Evolutionary conservation across 2,329 filamentous ascomycete species (phyloP), one percentile per base, ranked within the genome.

Genomic region (Tolypocladium nubicola): DNA sequence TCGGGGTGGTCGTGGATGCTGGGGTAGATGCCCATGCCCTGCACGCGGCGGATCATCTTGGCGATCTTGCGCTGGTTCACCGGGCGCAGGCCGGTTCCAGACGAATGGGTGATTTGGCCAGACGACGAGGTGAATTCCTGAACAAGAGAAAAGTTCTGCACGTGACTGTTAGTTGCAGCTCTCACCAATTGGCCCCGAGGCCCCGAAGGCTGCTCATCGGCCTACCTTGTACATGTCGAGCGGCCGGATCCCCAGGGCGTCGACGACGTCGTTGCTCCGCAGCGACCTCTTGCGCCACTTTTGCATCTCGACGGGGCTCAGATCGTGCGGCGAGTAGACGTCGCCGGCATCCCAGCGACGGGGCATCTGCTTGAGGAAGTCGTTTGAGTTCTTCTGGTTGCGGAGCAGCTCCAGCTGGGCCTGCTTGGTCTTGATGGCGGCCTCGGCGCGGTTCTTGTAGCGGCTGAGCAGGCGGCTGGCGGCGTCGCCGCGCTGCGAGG

Each of bases 61-160:
- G 93, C 89, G 69, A 99, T 85, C 75, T 88, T 91, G 64, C 94
- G 82, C 77, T 99, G 94, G 77, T 97, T 97, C 63, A 89, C 87
- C 3, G 89, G 88, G 58, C 90, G 82, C 60, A 99, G 77, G 16
- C 90, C 90, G 0, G 92, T 97, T 30, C 86, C 77, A 7, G 72
- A 79, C n/a, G 82, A 79, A 70, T 88, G 85, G 74, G 84, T 88
- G 71, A 99, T 97, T 59, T 91, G 84, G 54, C 93, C 94, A 75
- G 90, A 89, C 13, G 86, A 75, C 0, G 89, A 90, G 67, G 94
- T 88, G 71, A 88, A 97, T 71, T 97, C 91, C 38, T 88, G 88
- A 73, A 97, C 88, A 60, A 99, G 83, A 41, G 89, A 84, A 71
- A 96, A 96, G 75, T 99, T 99, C 91, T 96, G 66, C 23, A 26